A percentile compares a stretch with the other conserved stretches of the same genome.
Conservation (phyloP, 164 flowering plant species). For the Chloranthus sessilifolius region DNA sequence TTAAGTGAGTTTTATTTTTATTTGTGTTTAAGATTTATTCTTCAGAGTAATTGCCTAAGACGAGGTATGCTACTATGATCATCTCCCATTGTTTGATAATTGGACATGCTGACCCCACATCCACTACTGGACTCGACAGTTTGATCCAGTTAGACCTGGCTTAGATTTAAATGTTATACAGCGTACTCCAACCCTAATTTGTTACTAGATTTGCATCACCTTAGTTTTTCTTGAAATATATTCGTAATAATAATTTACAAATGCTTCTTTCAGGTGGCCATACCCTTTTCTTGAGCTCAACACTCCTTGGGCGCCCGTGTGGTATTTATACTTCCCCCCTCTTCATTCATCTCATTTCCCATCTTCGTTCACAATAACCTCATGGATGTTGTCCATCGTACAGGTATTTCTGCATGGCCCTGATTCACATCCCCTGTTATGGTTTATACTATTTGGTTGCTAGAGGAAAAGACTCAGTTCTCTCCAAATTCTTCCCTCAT, state of each 20-base stretch:
- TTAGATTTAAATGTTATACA: too few relatives aligned
- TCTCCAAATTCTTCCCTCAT: constrained; percentile 45
- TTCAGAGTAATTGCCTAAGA: too few relatives aligned
- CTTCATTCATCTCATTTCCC: not conserved
- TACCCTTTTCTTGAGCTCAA: constrained; percentile 77
- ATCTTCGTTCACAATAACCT: not conserved
- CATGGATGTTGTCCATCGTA: not conserved
- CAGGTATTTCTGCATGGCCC: constrained; percentile 57
- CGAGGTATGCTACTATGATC: too few relatives aligned
- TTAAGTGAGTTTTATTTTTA: too few relatives aligned
- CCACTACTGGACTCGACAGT: too few relatives aligned
- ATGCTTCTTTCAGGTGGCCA: constrained; percentile 69
- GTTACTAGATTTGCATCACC: too few relatives aligned
- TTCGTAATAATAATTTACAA: not conserved
- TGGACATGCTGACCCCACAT: too few relatives aligned
- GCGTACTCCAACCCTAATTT: too few relatives aligned
- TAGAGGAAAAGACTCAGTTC: constrained; percentile 26
- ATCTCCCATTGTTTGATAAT: too few relatives aligned
- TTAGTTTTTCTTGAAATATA: too few relatives aligned
- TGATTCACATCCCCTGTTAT: constrained; percentile 58
- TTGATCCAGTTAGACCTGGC: too few relatives aligned
- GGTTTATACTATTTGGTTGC: constrained; percentile 37
- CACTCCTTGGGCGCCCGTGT: constrained; percentile 68
- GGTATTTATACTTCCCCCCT: constrained; percentile 30
- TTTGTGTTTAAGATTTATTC: too few relatives aligned